Evolutionary conservation across 2,329 filamentous ascomycete genomes (phyloP).

Genomic region (Fusarium proliferatum): DNA sequence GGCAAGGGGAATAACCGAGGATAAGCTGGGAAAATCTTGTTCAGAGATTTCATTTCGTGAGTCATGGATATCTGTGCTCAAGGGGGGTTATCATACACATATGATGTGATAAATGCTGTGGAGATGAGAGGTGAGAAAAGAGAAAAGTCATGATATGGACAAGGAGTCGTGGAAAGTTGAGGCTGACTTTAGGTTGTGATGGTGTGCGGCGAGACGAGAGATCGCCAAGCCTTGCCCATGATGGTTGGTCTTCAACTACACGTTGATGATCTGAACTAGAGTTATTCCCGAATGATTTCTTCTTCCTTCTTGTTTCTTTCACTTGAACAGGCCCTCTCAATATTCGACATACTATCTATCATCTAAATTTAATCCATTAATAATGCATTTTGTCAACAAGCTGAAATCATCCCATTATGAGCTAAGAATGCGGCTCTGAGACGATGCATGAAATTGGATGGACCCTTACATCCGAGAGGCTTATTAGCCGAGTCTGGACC

Average conservation of each 20-base stretch:
- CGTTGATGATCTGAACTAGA: neutral
- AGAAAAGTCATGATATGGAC: neutral
- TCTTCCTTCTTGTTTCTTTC: no score
- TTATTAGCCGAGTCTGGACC: conserved; percentile 44
- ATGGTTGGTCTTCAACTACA: neutral
- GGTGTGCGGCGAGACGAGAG: conserved; percentile 4
- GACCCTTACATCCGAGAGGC: conserved; percentile 40
- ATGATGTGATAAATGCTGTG: neutral
- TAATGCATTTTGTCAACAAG: neutral
- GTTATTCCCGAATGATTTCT: neutral
- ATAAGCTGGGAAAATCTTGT: conserved; percentile 25
- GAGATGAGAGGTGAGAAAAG: neutral
- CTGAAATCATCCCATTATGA: conserved; percentile 1
- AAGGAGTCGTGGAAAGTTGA: neutral
- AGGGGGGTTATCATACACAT: neutral
- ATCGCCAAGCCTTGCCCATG: conserved; percentile 22
- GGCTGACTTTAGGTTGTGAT: conserved; percentile 18
- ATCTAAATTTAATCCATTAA: neutral
- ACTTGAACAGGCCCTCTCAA: fast-evolving
- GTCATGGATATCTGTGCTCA: neutral
- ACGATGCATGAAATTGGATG: conserved; percentile 11
- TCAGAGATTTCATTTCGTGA: neutral
- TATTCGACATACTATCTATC: neutral
- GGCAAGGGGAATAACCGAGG: conserved; percentile 40
- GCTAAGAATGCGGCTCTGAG: neutral